Evolutionary conservation across 2,329 filamentous ascomycete species (phyloP), one percentile per base, ranked within the genome.

Genomic region (Cladosporium sphaerospermum): DNA sequence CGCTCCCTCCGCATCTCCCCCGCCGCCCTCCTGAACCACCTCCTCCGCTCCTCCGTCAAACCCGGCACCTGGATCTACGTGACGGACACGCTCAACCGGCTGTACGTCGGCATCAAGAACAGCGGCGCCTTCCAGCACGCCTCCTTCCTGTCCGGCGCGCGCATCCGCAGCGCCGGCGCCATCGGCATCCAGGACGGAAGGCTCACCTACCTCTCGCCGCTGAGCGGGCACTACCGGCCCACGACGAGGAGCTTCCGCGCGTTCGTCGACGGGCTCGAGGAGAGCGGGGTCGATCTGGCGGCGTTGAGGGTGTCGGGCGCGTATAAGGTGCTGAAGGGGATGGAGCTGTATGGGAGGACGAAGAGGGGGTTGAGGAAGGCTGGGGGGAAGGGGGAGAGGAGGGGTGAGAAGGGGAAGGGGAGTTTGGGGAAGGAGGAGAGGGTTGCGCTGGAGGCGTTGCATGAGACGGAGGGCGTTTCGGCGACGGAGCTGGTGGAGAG

Each of bases 51-150:
- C 56, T 83, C 85, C 0, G 85, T 90, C 43, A 85, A 83, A 66
- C 89, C 89, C 53, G 90, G 91, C 61, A 93, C 88, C 3, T 96
- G 90, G 90, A 95, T 96, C 59, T 96, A 95, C 63, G 89, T 91
- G 5, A 84, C 86, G 19, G 89, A 95, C 69, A 92, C 88, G 1
- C 84, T 82, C 1, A 92, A 90, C 65, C 82, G 86, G 0, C 76
- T 96, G 0, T 96, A 95, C 67, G 83, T 95, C 33, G 89, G 90
- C 43, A 92, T 96, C 73, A 96, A 96, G 66, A 82, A 86, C 67
- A 85, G 83, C 5, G 90, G 90, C 9, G 82, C 86, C 6, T 96
- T 96, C 64, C 90, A 96, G 63, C 90, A 96, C 69, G 89, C 85
- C n/a, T 93, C 88, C 0, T 96, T 96, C 63, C 77, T 96, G 1